phyloP scores from a whole-genome alignment of 1,139 yeast species.

The Pichia sp. region DNA sequence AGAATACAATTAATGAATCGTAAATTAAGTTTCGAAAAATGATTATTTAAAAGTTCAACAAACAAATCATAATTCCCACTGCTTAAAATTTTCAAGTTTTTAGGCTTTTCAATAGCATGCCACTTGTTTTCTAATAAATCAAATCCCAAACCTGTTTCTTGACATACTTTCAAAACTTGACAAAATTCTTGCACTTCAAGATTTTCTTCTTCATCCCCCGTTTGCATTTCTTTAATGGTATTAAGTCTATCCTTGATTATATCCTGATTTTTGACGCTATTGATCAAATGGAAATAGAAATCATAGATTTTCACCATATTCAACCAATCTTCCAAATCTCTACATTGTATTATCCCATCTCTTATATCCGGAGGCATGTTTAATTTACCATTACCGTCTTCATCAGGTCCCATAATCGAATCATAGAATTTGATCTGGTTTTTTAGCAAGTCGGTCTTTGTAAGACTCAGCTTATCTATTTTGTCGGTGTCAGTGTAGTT shows the following conservation, averaged over 20 bases:
- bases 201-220: not conserved
- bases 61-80: not conserved
- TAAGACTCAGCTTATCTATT: not conserved
- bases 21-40: not conserved
- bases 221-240: no score
- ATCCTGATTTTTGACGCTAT: no score
- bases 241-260: no score
- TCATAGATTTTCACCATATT: constrained; percentile 6
- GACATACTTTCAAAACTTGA: not conserved
- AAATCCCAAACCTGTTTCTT: not conserved
- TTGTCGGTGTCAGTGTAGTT: not conserved
- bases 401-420: constrained; percentile 2
- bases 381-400: not conserved
- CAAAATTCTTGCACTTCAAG: not conserved
- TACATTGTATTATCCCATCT: constrained; percentile 3
- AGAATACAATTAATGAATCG: constrained; percentile 5
- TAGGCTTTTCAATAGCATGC: constrained; percentile 7
- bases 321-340: constrained; percentile 2
- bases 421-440: constrained; percentile 2
- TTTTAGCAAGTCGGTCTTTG: constrained; percentile 1
- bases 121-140: not conserved
- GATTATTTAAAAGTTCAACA: not conserved
- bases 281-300: constrained; percentile 3
- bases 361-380: constrained; percentile 1
- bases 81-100: constrained; percentile 2